Evolutionary conservation across 2,329 filamentous ascomycete genomes (phyloP).

Genomic region (Monosporascus sp.): DNA sequence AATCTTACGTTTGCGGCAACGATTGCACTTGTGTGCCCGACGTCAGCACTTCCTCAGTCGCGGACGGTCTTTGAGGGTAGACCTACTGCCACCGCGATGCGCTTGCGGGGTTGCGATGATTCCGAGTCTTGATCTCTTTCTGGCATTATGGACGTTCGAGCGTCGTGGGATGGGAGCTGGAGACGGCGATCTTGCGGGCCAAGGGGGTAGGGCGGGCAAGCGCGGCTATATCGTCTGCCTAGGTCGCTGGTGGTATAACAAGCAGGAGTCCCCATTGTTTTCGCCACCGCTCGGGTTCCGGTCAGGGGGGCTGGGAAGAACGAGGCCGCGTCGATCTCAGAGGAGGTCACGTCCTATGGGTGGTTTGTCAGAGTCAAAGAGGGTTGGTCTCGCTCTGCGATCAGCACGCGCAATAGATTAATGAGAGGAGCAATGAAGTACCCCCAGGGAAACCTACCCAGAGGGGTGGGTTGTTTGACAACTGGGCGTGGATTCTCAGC

Average conservation of each 20-base stretch:
- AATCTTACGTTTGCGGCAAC: slow-evolving; percentile 92
- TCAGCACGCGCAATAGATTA: slow-evolving; percentile 14
- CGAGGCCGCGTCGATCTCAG: slow-evolving; percentile 5
- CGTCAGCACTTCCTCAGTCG: slow-evolving; percentile 8
- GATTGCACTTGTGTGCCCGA: slow-evolving; percentile 60
- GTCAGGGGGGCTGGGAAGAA: slow-evolving; percentile 17
- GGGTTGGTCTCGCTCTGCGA: slow-evolving; percentile 20
- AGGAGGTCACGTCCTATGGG: slow-evolving; percentile 2
- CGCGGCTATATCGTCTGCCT: slow-evolving; percentile 35
- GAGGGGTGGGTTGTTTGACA: slow-evolving; percentile 12
- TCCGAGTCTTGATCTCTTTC: slow-evolving; percentile 38
- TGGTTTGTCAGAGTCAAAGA: slow-evolving; percentile 14
- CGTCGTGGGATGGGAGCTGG: slow-evolving; percentile 31
- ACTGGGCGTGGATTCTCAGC: slow-evolving; percentile 16
- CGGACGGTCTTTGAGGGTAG: background rate
- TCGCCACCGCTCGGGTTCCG: slow-evolving; percentile 13
- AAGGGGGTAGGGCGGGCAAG: slow-evolving; percentile 32
- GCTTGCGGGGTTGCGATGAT: slow-evolving; percentile 44
- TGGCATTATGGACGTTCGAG: slow-evolving; percentile 32
- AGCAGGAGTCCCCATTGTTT: slow-evolving; percentile 38
- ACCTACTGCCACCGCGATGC: slow-evolving; percentile 56
- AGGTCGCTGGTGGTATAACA: slow-evolving; percentile 32
- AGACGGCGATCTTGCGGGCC: slow-evolving; percentile 33
- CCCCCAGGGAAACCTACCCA: slow-evolving; percentile 3
- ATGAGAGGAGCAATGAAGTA: slow-evolving; percentile 14